A percentile compares a stretch with the other conserved stretches of the same genome.
Conservation (phyloP, 371 early-diverging fungal genomes). For the Lichtheimia corymbifera region DNA sequence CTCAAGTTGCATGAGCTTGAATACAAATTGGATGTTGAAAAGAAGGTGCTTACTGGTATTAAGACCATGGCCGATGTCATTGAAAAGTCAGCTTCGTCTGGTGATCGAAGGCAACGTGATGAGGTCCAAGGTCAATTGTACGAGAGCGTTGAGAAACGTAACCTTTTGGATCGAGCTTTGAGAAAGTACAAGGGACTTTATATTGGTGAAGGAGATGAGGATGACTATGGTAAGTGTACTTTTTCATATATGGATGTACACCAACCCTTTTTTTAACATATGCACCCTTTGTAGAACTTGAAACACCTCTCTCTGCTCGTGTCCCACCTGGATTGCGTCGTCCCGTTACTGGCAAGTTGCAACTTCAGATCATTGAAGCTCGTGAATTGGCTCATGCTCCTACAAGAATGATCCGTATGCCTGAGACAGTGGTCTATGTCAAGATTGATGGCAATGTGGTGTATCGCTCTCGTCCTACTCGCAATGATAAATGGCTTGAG, state of each 20-base stretch:
- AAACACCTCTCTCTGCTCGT: conserved; percentile 49
- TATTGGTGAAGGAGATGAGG: conserved; percentile 71
- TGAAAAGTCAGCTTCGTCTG: conserved; percentile 36
- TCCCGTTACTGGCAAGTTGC: conserved; percentile 75
- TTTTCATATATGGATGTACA: background rate
- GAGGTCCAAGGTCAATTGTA: conserved; percentile 69
- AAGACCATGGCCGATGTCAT: conserved; percentile 59
- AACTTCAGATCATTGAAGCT: conserved; percentile 68
- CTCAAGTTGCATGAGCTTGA: conserved; percentile 83
- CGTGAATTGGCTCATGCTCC: conserved; percentile 73
- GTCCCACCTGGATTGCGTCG: conserved; percentile 71
- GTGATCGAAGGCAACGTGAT: conserved; percentile 57
- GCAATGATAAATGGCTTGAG: conserved; percentile 80
- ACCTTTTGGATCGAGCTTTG: conserved; percentile 76
- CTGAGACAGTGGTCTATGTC: conserved; percentile 69
- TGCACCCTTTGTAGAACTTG: conserved; percentile 31
- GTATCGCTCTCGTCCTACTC: conserved; percentile 72
- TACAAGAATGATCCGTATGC: conserved; percentile 46
- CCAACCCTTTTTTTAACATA: background rate
- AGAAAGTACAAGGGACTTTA: conserved; percentile 84
- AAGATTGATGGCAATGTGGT: conserved; percentile 85
- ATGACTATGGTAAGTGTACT: conserved; percentile 33
- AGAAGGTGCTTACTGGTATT: conserved; percentile 81
- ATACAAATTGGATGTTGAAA: conserved; percentile 90
- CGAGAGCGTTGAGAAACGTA: conserved; percentile 84